phyloP scores from a whole-genome alignment of 495 filamentous ascomycete species.

The Trichoderma orchidacearum region DNA sequence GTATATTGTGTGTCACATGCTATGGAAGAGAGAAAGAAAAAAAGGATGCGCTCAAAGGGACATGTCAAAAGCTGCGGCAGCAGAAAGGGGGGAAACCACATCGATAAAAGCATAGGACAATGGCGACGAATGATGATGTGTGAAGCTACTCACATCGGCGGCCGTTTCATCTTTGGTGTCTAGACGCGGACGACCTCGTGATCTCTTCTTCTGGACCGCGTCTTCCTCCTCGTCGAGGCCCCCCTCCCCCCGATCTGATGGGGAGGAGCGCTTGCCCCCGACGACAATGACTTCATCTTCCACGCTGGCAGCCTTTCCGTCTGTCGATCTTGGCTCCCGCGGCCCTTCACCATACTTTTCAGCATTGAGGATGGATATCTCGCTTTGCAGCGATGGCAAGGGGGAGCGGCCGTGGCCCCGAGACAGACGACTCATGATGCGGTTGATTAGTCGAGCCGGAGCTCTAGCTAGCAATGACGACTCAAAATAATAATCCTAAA shows the following conservation, averaged over 20 bases:
- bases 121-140: no score
- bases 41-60: no score
- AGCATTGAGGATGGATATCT: conserved; percentile 32
- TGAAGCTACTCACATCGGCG: conserved; percentile 29
- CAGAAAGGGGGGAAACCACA: neutral
- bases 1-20: no score
- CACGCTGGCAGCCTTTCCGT: no score
- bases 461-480: neutral
- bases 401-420: conserved; percentile 2
- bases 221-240: conserved; percentile 10
- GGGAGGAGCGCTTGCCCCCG: conserved; percentile 7
- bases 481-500: neutral
- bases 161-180: conserved; percentile 54
- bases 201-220: conserved; percentile 33
- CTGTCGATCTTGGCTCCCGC: conserved; percentile 1
- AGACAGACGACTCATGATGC: conserved; percentile 6
- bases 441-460: neutral
- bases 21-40: no score
- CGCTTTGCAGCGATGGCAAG: conserved; percentile 17
- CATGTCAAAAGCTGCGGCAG: no score
- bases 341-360: conserved; percentile 29
- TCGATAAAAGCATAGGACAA: neutral
- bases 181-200: conserved; percentile 54
- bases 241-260: no score
- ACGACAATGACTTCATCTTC: no score